Conservation (phyloP, 371 early-diverging fungal species). For the Rhizomucor pusillus region DNA sequence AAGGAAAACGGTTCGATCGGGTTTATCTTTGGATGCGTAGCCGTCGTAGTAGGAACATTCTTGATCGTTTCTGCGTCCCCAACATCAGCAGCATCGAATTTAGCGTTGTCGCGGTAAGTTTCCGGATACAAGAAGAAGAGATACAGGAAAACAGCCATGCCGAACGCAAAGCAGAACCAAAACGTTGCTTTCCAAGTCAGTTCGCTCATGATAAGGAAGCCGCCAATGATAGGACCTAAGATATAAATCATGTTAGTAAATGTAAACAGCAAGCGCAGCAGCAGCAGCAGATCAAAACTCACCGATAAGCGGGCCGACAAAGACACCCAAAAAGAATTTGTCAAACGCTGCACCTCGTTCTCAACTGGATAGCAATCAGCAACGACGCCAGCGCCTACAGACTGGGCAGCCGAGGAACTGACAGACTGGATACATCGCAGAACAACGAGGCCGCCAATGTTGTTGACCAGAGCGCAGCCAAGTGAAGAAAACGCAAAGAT, state of each 20-base stretch:
- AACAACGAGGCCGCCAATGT: slow-evolving; percentile 56
- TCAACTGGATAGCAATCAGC: slow-evolving; percentile 27
- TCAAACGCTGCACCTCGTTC: slow-evolving; percentile 35
- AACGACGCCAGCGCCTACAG: slow-evolving; percentile 16
- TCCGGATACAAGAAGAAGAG: slow-evolving; percentile 61
- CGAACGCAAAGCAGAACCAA: slow-evolving; percentile 58
- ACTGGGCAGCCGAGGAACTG: slow-evolving; percentile 63
- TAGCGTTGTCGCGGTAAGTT: slow-evolving; percentile 47
- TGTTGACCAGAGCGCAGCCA: slow-evolving; percentile 60
- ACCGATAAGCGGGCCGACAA: slow-evolving; percentile 49
- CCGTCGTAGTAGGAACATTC: not conserved
- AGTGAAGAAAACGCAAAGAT: slow-evolving; percentile 63
- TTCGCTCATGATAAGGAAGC: slow-evolving; percentile 31
- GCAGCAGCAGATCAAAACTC: slow-evolving; percentile 27
- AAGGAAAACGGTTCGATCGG: slow-evolving; percentile 32
- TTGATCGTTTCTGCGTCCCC: not conserved
- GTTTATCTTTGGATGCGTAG: slow-evolving; percentile 11
- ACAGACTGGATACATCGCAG: slow-evolving; percentile 70
- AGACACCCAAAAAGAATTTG: slow-evolving; percentile 51
- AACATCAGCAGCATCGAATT: too few relatives aligned
- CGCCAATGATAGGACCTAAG: slow-evolving; percentile 35
- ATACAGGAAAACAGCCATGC: slow-evolving; percentile 39
- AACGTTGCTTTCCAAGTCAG: slow-evolving; percentile 62
- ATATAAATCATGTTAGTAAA: too few relatives aligned
- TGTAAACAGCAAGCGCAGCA: too few relatives aligned